Conservation (phyloP, 768 basidiomycete species). For the Favolaschia claudopus region DNA sequence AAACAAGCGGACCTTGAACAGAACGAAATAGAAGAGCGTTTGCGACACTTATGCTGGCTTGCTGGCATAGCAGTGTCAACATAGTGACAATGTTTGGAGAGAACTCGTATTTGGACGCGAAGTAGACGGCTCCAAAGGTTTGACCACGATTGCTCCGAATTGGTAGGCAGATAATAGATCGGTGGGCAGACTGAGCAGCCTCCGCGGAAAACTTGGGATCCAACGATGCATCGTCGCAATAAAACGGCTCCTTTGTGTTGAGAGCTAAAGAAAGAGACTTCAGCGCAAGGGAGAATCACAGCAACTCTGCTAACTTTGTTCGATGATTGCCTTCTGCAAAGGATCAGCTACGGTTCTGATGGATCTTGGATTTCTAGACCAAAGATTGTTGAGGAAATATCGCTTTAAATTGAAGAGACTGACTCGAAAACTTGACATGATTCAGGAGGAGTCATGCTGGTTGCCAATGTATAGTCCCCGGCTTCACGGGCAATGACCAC, state of each 20-base stretch:
- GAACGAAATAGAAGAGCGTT: constrained; percentile 80
- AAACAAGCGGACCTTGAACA: no score
- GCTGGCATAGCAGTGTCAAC: constrained; percentile 71
- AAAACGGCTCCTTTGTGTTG: constrained; percentile 69
- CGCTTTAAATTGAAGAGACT: constrained; percentile 30
- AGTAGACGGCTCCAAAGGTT: constrained; percentile 75
- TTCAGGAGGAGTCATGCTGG: constrained; percentile 66
- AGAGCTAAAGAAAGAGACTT: constrained; percentile 50
- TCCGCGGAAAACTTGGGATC: constrained; percentile 77
- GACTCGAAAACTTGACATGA: constrained; percentile 75
- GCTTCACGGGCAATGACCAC: constrained; percentile 74
- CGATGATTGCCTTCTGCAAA: constrained; percentile 70
- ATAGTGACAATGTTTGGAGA: constrained; percentile 66
- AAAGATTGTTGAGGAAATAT: constrained; percentile 5
- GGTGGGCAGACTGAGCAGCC: constrained; percentile 64
- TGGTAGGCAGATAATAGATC: constrained; percentile 72
- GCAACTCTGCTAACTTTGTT: constrained; percentile 56
- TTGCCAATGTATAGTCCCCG: constrained; percentile 75
- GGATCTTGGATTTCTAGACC: constrained; percentile 62
- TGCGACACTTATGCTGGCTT: constrained; percentile 78
- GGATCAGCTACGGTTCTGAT: constrained; percentile 67
- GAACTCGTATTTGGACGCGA: constrained; percentile 72
- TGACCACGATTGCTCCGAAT: constrained; percentile 80
- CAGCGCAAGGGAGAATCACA: not conserved
- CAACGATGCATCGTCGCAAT: constrained; percentile 64